Percentiles rank a stretch among this genome's conserved stretches.
These are phyloP conservation scores for Linnemannia elongata DNA, from an alignment of 192 early-diverging fungal genomes.

Conservation along the genomic window DNA sequence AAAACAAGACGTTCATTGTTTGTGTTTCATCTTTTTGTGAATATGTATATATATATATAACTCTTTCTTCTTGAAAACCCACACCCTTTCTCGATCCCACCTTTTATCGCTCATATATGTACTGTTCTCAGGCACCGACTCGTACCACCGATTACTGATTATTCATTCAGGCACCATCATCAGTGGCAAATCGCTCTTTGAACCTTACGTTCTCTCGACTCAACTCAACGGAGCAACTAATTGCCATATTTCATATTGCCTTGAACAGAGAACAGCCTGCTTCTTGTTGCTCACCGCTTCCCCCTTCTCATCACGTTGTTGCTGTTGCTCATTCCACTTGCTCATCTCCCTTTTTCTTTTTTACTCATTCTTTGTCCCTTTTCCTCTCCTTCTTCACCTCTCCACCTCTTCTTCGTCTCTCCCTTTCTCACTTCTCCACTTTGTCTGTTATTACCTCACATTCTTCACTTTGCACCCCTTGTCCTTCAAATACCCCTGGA, in stretches of 20 bases:
- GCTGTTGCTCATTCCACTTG: background rate
- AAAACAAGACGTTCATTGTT: no score
- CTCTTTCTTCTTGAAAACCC: no score
- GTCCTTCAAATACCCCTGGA: background rate
- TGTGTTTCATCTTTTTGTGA: no score
- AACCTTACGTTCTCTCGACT: background rate
- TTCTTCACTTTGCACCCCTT: background rate
- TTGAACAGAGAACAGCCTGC: background rate
- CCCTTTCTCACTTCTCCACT: background rate
- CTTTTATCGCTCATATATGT: no score
- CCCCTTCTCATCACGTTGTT: background rate
- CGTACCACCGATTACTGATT: no score
- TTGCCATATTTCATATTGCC: background rate
- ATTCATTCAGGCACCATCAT: background rate
- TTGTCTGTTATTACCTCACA: background rate
- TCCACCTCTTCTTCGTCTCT: background rate
- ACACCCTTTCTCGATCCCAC: no score
- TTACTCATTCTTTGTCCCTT: background rate
- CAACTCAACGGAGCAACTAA: background rate
- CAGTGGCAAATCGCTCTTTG: constrained; percentile 1
- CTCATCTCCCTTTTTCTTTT: background rate
- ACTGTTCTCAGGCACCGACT: no score
- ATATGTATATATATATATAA: no score
- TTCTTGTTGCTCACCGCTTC: background rate
- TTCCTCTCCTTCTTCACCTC: background rate